Base-by-base conservation (phyloP, 2,329 filamentous ascomycete genomes). In the Teratosphaeria nubilosa region DNA sequence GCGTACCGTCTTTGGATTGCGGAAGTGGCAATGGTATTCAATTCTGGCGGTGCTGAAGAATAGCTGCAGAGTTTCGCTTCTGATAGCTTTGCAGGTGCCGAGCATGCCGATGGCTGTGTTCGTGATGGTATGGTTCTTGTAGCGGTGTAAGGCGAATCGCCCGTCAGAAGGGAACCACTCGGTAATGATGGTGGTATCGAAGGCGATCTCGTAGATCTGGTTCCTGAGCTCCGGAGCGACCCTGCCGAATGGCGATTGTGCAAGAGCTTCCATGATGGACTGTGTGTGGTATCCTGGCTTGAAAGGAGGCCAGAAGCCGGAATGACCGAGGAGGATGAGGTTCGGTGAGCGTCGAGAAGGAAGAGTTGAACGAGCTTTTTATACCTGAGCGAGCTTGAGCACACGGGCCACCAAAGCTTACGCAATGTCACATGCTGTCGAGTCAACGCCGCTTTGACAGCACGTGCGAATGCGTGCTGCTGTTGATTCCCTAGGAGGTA, bases 191-290 rank as follows among this genome's bases (percentile, higher is more conserved):
- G n/a, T 48, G 41, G n/a, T 48, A 16, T 48, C 20, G 41, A 20
- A 48, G n/a, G 41, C 41, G 20, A n/a, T 48, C 41, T 48, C 41
- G n/a, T 48, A 48, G 41, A 3, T 48, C 5, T 27, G 11, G 34
- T 57, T 57, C 7, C 56, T 51, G 16, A 57, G 56, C 51, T 57
- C 56, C 3, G 31, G 14, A 14, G 56, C n/a, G 22, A 57, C 31
- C n/a, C 16, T 51, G 48, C 24, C 45, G 45, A 56, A 32, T 30
- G 56, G 55, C 53, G 59, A 60, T 20, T 22, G 16, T n/a, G 20
- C 16, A 10, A 48, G 41, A 20, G 41, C 41, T 9, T 48, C 41
- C 41, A 48, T 41, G 9, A 41, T 41, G 11, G 10, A 11, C 11
- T 11, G 32, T 41, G 34, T 41, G 10, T 22, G 20, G n/a, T 22